Base-by-base conservation (phyloP, 176 grass and related monocot species). In the Coix lacrymajobi region DNA sequence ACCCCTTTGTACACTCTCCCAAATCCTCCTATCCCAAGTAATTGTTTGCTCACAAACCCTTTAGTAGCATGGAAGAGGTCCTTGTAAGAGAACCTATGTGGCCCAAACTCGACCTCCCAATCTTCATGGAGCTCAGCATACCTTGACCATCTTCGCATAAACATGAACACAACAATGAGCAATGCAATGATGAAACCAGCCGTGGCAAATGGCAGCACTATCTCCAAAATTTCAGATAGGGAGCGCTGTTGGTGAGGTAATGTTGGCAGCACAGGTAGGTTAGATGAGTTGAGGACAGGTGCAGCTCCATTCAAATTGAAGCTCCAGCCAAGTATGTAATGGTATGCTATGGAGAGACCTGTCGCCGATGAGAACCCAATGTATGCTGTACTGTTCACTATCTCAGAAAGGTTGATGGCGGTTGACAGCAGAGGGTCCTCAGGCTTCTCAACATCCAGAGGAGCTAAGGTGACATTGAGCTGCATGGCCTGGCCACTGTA, bases 331-430 rank as follows among this genome's bases (percentile, higher is more conserved):
- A 90, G 67, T 19, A 90, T 7, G 24, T 81, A 86, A 69, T 90
- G 83, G 64, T 82, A 69, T 11, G 51, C 75, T 2, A 81, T 75
- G 49, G 83, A 88, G 9, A 85, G 87, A 51, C 87, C 87, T 2
- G 90, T 92, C 3, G 91, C 78, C 6, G 91, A 68, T 4, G 91
- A 81, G 87, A 92, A 92, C n/a, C 91, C 87, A 1, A 89, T 43
- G 45, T 75, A 92, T 81, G 83, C 70, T 58, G 70, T 24, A 29
- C 38, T 80, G 0, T 39, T 67, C 33, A 84, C 68, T 30, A 87
- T 29, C 52, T 40, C 15, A 10, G 90, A 89, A 34, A 89, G 73
- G 51, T 89, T 49, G 48, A 87, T 20, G 66, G 65, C 8, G 16
- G 73, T 33, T 36, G 79, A 83, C 44, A 89, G 20, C 15, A 92